Evolutionary conservation across 352 stramenopile species (phyloP).

Genomic region (Globisporangium cystogenes): DNA sequence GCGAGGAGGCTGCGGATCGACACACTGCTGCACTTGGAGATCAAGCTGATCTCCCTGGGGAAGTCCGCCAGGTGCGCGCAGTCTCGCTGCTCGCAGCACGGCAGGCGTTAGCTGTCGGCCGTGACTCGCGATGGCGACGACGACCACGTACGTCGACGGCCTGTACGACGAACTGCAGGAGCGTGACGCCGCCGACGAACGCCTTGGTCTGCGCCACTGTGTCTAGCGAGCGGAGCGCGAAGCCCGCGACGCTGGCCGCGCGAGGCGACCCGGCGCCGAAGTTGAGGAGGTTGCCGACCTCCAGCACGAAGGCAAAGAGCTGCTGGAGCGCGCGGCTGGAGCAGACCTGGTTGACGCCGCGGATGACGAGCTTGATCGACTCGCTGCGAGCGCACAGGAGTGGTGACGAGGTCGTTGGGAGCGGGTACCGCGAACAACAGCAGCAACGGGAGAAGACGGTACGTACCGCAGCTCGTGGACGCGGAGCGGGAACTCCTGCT

Average conservation of each 20-base stretch:
- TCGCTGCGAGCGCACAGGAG: constrained; percentile 29
- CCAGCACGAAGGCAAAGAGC: constrained; percentile 64
- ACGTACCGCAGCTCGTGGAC: constrained; percentile 67
- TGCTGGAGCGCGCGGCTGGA: constrained; percentile 54
- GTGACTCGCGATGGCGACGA: no score
- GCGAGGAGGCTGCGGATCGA: constrained; percentile 46
- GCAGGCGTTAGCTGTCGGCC: constrained; percentile 1
- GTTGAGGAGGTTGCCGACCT: constrained; percentile 72
- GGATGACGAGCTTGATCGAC: constrained; percentile 61
- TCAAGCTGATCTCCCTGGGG: constrained; percentile 49
- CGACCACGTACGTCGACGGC: constrained; percentile 49
- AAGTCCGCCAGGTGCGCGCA: constrained; percentile 56
- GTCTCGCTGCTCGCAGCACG: constrained; percentile 32
- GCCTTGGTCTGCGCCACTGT: constrained; percentile 82
- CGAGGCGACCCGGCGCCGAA: constrained; percentile 25
- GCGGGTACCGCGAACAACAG: no score
- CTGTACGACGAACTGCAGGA: constrained; percentile 79
- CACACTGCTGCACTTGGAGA: constrained; percentile 61
- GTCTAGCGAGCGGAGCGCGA: constrained; percentile 68
- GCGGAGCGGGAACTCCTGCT: constrained; percentile 63
- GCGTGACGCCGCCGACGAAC: constrained; percentile 62
- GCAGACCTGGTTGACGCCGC: constrained; percentile 66
- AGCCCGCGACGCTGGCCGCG: constrained; percentile 32
- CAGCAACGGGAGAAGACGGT: not conserved
- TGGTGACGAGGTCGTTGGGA: no score